Conservation (phyloP, 2,329 filamentous ascomycete genomes). For the Ceratocystiopsis brevicomis region DNA sequence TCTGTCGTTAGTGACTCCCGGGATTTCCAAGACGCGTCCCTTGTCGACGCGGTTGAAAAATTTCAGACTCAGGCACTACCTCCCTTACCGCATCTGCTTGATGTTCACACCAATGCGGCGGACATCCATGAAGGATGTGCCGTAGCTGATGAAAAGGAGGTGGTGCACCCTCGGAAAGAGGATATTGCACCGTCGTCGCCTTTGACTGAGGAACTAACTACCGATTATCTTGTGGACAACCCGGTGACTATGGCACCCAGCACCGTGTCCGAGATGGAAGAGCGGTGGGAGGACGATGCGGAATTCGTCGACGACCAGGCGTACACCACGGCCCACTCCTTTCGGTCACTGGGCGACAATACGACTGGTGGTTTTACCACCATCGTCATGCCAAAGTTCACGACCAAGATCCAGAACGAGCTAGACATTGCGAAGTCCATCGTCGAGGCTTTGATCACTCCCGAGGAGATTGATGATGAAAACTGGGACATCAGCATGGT, state of each 20-base stretch:
- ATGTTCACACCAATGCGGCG: no score
- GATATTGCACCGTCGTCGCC: no score
- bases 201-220: no score
- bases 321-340: slow-evolving; percentile 59
- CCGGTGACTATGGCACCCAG: slow-evolving; percentile 1
- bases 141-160: no score
- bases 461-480: slow-evolving; percentile 73
- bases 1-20: no score
- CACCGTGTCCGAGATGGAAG: slow-evolving; percentile 34
- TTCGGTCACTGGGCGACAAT: slow-evolving; percentile 50
- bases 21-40: slow-evolving; percentile 16
- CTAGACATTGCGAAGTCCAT: slow-evolving; percentile 44
- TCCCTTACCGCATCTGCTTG: not conserved
- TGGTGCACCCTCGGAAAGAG: no score
- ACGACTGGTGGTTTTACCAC: slow-evolving; percentile 32
- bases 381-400: slow-evolving; percentile 54
- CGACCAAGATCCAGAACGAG: slow-evolving; percentile 50
- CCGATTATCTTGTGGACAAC: slow-evolving; percentile 3
- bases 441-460: slow-evolving; percentile 45
- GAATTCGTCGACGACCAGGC: slow-evolving; percentile 50
- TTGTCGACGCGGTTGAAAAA: slow-evolving; percentile 27
- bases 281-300: slow-evolving; percentile 65
- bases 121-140: no score
- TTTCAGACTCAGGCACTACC: slow-evolving; percentile 8
- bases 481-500: slow-evolving; percentile 94